A percentile compares a stretch with the other conserved stretches of the same genome.
Evolutionary conservation across 2,329 filamentous ascomycete genomes (phyloP).

Genomic region (Fusarium musae): DNA sequence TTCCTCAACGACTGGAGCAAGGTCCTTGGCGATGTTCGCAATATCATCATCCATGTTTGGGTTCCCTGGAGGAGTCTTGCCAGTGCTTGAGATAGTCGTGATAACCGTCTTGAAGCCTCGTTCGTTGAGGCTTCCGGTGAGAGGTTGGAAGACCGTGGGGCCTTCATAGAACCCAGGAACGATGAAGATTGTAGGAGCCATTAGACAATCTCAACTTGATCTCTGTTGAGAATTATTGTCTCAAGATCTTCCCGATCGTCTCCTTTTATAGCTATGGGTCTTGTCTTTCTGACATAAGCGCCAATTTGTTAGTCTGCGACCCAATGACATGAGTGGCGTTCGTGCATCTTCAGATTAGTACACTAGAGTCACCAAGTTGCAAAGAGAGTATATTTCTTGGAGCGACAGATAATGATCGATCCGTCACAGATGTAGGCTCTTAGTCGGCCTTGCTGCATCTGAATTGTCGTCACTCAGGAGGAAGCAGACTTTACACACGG

Average conservation of each 20-base stretch:
- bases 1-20: background rate
- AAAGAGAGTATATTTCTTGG: too few relatives aligned
- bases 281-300: background rate
- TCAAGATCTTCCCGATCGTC: accelerated
- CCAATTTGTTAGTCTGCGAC: background rate
- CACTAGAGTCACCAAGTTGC: too few relatives aligned
- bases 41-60: background rate
- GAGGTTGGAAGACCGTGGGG: background rate
- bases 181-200: background rate
- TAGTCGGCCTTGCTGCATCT: too few relatives aligned
- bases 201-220: accelerated
- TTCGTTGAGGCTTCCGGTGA: background rate
- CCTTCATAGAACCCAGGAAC: background rate
- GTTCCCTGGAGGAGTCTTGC: background rate
- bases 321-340: background rate
- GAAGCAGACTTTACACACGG: accelerated
- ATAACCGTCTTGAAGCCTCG: background rate
- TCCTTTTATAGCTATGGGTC: background rate
- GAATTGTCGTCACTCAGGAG: background rate
- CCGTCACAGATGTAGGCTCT: accelerated
- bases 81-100: background rate
- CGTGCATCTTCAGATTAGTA: too few relatives aligned
- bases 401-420: background rate
- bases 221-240: accelerated
- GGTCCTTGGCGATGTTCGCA: background rate